Evolutionary conservation across 1,139 yeast genomes (phyloP).

Genomic region (Candida glucosophila): DNA sequence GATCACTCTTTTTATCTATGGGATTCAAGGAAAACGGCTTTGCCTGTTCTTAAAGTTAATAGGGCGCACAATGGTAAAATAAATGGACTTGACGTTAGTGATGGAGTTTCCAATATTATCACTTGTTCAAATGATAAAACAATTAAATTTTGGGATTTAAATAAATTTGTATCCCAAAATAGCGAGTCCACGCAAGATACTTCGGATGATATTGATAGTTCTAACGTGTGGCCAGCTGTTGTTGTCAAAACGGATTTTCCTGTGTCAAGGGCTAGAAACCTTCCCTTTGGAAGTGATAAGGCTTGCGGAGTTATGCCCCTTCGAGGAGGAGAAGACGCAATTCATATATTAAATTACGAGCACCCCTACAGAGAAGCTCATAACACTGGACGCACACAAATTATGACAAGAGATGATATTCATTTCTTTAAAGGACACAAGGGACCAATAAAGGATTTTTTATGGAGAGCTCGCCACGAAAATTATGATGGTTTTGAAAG

Average conservation of each 20-base stretch:
- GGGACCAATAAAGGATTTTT: constrained; percentile 77
- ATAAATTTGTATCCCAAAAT: constrained; percentile 17
- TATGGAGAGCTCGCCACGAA: constrained; percentile 65
- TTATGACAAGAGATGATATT: constrained; percentile 31
- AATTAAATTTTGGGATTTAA: constrained; percentile 80
- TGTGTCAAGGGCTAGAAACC: constrained; percentile 75
- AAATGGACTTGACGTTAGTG: constrained; percentile 79
- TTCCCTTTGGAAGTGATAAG: constrained; percentile 82
- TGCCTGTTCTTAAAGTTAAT: constrained; percentile 56
- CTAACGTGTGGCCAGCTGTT: constrained; percentile 38
- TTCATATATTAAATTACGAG: constrained; percentile 56
- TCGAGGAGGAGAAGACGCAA: constrained; percentile 74
- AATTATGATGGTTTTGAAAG: constrained; percentile 28
- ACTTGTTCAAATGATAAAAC: constrained; percentile 82
- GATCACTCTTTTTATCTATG: constrained; percentile 74
- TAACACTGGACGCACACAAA: constrained; percentile 19
- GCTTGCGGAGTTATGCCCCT: constrained; percentile 82
- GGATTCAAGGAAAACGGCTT: constrained; percentile 80
- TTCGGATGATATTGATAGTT: too few relatives aligned
- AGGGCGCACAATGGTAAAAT: constrained; percentile 75
- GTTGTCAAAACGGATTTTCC: constrained; percentile 73
- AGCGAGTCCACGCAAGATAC: constrained; percentile 4
- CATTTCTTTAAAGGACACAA: constrained; percentile 71
- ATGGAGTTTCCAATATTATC: constrained; percentile 51
- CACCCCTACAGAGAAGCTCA: constrained; percentile 34